Evolutionary conservation across 73 alveolate genomes (phyloP).

Genomic region (Tetrahymena elliotti): DNA sequence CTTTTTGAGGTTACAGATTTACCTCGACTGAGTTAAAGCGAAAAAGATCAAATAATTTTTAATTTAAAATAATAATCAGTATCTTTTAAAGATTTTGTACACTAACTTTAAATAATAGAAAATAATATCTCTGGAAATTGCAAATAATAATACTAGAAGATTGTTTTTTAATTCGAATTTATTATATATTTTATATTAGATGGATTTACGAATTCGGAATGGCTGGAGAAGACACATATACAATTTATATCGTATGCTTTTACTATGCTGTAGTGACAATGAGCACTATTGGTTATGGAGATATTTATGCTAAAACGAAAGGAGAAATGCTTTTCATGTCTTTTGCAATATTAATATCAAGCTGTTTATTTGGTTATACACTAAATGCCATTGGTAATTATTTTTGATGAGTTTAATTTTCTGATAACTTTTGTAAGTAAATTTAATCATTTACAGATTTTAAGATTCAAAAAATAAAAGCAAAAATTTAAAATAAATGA

Average conservation of each 20-base stretch:
- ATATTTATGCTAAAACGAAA: neutral
- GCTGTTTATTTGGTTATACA: neutral
- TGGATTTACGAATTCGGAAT: neutral
- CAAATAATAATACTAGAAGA: neutral
- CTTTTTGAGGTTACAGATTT: neutral
- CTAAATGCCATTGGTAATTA: neutral
- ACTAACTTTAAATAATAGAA: too few relatives aligned
- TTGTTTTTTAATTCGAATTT: too few relatives aligned
- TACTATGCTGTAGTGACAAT: neutral
- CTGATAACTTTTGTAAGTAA: neutral
- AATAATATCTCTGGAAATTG: too few relatives aligned
- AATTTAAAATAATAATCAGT: too few relatives aligned
- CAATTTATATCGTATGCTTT: neutral
- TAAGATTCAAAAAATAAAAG: too few relatives aligned
- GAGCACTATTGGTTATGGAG: neutral
- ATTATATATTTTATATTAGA: neutral
- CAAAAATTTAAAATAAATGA: neutral
- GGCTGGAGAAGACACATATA: neutral
- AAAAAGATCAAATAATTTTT: neutral
- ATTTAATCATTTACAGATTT: neutral
- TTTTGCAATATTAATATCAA: neutral
- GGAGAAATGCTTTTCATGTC: neutral
- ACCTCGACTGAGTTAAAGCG: too few relatives aligned
- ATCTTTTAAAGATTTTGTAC: too few relatives aligned
- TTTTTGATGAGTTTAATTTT: neutral